Evolutionary conservation across 75 land plant genomes (phyloP).

Genomic region (Sequoia sempervirens): DNA sequence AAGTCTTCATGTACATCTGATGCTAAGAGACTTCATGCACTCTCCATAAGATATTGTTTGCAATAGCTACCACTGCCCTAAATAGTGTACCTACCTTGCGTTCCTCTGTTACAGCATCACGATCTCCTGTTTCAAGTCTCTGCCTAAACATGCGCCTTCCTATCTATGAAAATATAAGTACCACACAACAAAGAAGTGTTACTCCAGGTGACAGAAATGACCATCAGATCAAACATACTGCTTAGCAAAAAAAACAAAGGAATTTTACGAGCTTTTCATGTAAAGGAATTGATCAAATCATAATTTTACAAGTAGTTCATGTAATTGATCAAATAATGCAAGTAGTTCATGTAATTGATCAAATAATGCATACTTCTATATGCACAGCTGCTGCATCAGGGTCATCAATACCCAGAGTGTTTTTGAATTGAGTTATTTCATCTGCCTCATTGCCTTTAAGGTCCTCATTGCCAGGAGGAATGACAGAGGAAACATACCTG

Average conservation of each 20-base stretch:
- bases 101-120: constrained; percentile 76
- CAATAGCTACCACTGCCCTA: constrained; percentile 17
- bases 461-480: constrained; percentile 85
- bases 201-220: not conserved
- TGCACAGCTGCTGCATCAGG: constrained; percentile 96
- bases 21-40: not conserved
- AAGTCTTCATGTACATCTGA: not conserved
- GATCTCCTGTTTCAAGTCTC: constrained; percentile 92
- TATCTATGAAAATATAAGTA: constrained; percentile 39
- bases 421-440: constrained; percentile 62
- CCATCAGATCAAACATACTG: not conserved
- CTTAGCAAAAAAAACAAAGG: not conserved
- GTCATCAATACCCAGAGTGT: constrained; percentile 87
- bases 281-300: not conserved
- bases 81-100: constrained; percentile 56
- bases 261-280: not conserved
- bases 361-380: constrained; percentile 62
- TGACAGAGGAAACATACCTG: constrained; percentile 72
- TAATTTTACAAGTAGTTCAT: too few relatives aligned
- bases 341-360: too few relatives aligned
- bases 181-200: not conserved
- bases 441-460: constrained; percentile 85
- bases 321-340: too few relatives aligned
- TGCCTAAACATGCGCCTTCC: constrained; percentile 85
- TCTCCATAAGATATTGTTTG: not conserved